Base-by-base conservation (phyloP, 1,284 basidiomycete species). In the Athelia sp. region DNA sequence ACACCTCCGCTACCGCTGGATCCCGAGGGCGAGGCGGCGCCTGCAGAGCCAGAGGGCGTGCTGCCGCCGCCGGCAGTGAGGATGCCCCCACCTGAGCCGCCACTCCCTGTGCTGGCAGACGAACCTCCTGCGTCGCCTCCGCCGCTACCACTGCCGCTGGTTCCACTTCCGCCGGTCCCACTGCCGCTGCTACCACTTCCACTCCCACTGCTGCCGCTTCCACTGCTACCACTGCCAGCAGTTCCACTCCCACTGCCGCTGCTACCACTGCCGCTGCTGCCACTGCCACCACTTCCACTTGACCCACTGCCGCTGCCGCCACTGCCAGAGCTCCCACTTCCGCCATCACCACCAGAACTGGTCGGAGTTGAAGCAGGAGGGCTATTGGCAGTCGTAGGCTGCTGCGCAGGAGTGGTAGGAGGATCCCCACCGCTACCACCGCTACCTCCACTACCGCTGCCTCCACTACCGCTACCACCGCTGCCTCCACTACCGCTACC, bases 201-300 rank as follows among this genome's bases (percentile, higher is more conserved):
- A n/a, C 43, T 22, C 9, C 43, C 22, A 26, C 19, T n/a, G 24
- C 43, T 21, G 4, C 43, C 24, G 17, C 43, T 26, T 15, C 43
- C 22, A 22, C 43, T n/a, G 24, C 43, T 26, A 22, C 43, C 43
- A 26, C 10, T 23, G 19, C 10, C 8, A 22, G n/a, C 8, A 40
- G 23, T 45, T 42, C 53, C 47, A 29, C 53, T 43, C 31, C 45
- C 51, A 11, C 50, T 54, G 31, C 50, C 49, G 31, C 44, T 43
- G 17, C 47, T 54, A 17, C 55, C 54, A 22, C 52, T 47, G 13
- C 46, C 45, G 4, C 48, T 53, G n/a, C 45, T 53, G 4, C 57
- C 56, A 21, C 32, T 50, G 11, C 50, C 46, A 34, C 51, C 46
- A 34, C 50, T 46, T 10, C 32, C 18, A 1, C 56, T 54, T n/a